phyloP scores from a whole-genome alignment of 2,329 filamentous ascomycete species.

The Thermothelomyces thermophilus region DNA sequence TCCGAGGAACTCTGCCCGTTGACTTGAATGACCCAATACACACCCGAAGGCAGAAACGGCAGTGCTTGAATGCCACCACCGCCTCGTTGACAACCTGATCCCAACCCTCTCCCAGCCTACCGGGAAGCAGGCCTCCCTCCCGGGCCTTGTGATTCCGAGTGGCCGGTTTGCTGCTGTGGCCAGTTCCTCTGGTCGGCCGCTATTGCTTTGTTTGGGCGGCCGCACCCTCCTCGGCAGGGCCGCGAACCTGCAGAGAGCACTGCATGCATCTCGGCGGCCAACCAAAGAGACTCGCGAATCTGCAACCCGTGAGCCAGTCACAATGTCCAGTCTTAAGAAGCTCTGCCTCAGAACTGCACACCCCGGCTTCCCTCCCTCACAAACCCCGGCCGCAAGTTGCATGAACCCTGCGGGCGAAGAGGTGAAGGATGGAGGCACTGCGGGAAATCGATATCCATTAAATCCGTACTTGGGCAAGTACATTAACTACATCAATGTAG shows the following conservation, averaged over 20 bases:
- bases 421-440: too few relatives aligned
- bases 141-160: neutral
- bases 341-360: neutral
- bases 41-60: neutral
- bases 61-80: neutral
- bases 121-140: conserved; percentile 2
- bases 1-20: neutral
- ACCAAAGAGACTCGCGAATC: too few relatives aligned
- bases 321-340: neutral
- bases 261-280: neutral
- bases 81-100: neutral
- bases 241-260: neutral
- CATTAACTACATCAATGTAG: too few relatives aligned
- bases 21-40: neutral
- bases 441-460: too few relatives aligned
- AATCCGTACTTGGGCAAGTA: too few relatives aligned
- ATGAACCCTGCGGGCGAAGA: too few relatives aligned
- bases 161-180: conserved; percentile 1
- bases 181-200: neutral
- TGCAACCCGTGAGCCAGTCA: neutral
- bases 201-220: neutral
- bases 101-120: neutral
- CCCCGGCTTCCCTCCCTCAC: too few relatives aligned
- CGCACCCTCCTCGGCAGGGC: neutral
- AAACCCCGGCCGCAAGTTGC: too few relatives aligned